A percentile compares a stretch with the other conserved stretches of the same genome.
phyloP scores from a whole-genome alignment of 129 eudicot genomes.

The Chrysanthemum makinoi region DNA sequence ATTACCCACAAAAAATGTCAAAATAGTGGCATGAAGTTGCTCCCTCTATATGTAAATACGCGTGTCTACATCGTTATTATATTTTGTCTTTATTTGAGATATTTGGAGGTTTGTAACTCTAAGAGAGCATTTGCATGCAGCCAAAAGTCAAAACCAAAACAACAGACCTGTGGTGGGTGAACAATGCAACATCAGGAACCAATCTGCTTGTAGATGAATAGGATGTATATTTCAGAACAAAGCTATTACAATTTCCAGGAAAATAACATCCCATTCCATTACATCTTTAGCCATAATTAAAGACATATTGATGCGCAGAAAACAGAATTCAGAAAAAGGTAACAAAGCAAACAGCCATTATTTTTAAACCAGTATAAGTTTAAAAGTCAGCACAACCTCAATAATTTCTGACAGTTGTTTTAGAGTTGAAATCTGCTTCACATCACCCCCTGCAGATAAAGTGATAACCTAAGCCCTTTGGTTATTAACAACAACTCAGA shows the following conservation, averaged over 20 bases:
- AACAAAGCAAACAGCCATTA: neutral
- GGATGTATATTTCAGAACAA: neutral
- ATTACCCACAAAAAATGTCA: neutral
- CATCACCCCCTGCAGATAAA: constrained; percentile 83
- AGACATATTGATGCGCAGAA: neutral
- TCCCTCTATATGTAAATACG: too few relatives aligned
- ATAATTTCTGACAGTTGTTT: constrained; percentile 55
- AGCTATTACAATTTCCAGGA: neutral
- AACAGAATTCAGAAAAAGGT: neutral
- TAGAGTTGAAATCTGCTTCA: constrained; percentile 52
- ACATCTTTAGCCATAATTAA: constrained; percentile 11
- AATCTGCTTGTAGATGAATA: neutral
- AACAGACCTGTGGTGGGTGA: constrained; percentile 1
- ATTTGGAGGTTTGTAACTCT: neutral
- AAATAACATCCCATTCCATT: constrained; percentile 1
- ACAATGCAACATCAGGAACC: constrained; percentile 1
- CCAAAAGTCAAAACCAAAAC: neutral
- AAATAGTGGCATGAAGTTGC: too few relatives aligned
- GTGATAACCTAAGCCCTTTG: constrained; percentile 34
- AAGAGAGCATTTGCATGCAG: neutral
- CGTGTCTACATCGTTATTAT: too few relatives aligned
- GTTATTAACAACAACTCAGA: constrained; percentile 34
- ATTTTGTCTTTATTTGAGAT: neutral
- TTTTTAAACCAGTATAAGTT: neutral
- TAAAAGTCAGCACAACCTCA: constrained; percentile 46